Evolutionary conservation across 768 basidiomycete species (phyloP).

Genomic region (Nidularia sp.): DNA sequence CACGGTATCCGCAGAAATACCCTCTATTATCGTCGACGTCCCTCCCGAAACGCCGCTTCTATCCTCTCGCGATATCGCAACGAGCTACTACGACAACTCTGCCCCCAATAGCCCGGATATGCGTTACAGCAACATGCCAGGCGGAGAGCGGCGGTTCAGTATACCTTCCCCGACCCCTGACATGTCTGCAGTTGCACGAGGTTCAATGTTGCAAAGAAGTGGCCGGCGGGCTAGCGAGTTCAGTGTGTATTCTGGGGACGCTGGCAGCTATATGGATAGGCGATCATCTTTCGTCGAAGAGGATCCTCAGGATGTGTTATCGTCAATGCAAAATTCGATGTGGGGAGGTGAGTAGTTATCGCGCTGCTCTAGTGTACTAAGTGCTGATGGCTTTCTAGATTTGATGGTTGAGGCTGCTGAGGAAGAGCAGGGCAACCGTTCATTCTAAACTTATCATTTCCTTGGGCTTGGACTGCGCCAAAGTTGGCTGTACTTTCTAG

Average conservation of each 20-base stretch:
- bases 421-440: slow-evolving; percentile 12
- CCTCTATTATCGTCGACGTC: slow-evolving; percentile 65
- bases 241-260: slow-evolving; percentile 55
- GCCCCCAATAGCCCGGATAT: slow-evolving; percentile 34
- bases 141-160: no score
- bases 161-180: not conserved
- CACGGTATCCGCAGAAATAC: slow-evolving; percentile 45
- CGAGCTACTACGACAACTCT: slow-evolving; percentile 25
- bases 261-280: slow-evolving; percentile 25
- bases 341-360: slow-evolving; percentile 57
- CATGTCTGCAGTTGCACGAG: slow-evolving; percentile 28
- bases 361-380: slow-evolving; percentile 2
- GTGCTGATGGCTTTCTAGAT: slow-evolving; percentile 11
- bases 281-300: slow-evolving; percentile 36
- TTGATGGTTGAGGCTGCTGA: slow-evolving; percentile 25
- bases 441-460: no score
- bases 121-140: slow-evolving; percentile 15
- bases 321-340: slow-evolving; percentile 61
- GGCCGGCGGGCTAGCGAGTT: slow-evolving; percentile 52
- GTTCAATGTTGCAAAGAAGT: slow-evolving; percentile 50
- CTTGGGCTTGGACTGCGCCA: no score
- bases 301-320: slow-evolving; percentile 45
- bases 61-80: slow-evolving; percentile 54
- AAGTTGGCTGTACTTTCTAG: no score
- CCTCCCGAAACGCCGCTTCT: slow-evolving; percentile 50